Evolutionary conservation across 108 stramenopile genomes (phyloP).

Genomic region (Epipyxis sp.): DNA sequence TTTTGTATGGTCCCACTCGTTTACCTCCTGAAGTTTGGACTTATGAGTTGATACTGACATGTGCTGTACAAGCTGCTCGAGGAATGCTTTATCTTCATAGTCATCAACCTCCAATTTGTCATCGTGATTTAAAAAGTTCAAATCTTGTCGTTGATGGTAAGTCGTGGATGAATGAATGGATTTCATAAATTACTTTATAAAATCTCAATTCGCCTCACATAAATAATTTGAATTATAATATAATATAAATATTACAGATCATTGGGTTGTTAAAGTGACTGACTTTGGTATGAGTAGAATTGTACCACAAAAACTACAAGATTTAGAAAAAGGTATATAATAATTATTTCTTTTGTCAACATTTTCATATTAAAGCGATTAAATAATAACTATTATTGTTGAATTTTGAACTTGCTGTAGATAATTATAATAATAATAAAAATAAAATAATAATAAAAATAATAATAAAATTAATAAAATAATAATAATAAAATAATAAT

Average conservation of each 20-base stretch:
- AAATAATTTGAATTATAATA: too few relatives aligned
- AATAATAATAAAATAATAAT: too few relatives aligned
- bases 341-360: too few relatives aligned
- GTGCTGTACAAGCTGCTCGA: slow-evolving; percentile 70
- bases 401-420: too few relatives aligned
- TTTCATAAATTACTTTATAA: slow-evolving; percentile 11
- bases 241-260: too few relatives aligned
- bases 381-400: too few relatives aligned
- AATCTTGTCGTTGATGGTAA: slow-evolving; percentile 83
- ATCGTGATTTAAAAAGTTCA: slow-evolving; percentile 83
- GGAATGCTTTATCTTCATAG: slow-evolving; percentile 91
- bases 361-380: too few relatives aligned
- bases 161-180: too few relatives aligned
- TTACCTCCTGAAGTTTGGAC: slow-evolving; percentile 26
- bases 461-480: too few relatives aligned
- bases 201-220: background rate
- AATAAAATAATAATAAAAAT: too few relatives aligned
- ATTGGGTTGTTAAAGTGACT: slow-evolving; percentile 80
- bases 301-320: slow-evolving; percentile 35
- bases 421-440: too few relatives aligned
- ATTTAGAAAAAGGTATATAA: slow-evolving; percentile 7
- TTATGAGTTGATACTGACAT: slow-evolving; percentile 49
- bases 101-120: slow-evolving; percentile 77
- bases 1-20: slow-evolving; percentile 17
- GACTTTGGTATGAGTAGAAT: slow-evolving; percentile 88